Conservation (phyloP, 768 basidiomycete genomes). For the Leccinum variicolor region DNA sequence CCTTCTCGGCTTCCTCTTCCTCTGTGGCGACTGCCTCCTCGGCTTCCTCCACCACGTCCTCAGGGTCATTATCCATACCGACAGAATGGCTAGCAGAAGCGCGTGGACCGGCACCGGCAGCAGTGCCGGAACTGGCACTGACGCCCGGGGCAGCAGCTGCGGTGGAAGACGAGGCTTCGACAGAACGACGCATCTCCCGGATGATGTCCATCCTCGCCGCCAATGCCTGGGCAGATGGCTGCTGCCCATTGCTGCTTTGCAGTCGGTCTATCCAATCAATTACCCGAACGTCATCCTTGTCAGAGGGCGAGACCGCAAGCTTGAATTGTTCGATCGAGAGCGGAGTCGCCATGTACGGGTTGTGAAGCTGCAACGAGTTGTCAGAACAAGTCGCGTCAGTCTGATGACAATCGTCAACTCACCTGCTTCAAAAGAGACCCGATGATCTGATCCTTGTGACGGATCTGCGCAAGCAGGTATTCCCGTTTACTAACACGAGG, state of each 20-base stretch:
- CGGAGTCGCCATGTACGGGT: conserved; percentile 77
- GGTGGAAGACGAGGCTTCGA: neutral
- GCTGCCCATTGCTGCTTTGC: conserved; percentile 51
- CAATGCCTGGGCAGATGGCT: conserved; percentile 40
- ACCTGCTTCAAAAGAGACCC: conserved; percentile 84
- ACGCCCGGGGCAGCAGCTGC: neutral
- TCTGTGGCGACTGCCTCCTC: conserved; percentile 30
- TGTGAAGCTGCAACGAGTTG: conserved; percentile 45
- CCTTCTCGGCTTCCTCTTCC: conserved; percentile 43
- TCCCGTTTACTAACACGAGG: conserved; percentile 68
- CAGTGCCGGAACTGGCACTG: neutral
- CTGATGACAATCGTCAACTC: conserved; percentile 6
- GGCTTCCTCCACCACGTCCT: conserved; percentile 32
- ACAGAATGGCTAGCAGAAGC: neutral
- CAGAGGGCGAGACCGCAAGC: conserved; percentile 73
- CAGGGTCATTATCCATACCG: conserved; percentile 33
- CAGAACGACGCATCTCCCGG: conserved; percentile 32
- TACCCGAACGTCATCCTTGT: conserved; percentile 63
- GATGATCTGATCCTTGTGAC: conserved; percentile 85
- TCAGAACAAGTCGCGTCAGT: neutral
- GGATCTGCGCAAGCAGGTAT: conserved; percentile 82
- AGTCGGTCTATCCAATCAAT: conserved; percentile 75
- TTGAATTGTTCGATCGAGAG: conserved; percentile 76
- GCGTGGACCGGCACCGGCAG: neutral
- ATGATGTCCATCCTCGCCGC: conserved; percentile 26